Evolutionary conservation across 306 rosid genomes (phyloP), one percentile per base, ranked within the genome.

Genomic region (Canavalia gladiata): DNA sequence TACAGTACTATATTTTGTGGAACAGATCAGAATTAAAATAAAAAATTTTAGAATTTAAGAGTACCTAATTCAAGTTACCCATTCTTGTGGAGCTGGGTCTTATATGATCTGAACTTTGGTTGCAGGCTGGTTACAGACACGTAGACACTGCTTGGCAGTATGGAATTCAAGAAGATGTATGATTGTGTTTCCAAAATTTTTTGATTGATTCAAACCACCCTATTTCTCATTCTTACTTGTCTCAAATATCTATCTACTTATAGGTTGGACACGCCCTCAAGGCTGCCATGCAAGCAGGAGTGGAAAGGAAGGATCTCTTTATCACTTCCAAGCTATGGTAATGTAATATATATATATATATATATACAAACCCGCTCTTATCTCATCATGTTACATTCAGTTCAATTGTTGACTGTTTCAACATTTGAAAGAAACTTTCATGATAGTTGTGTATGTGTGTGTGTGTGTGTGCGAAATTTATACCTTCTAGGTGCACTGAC

Each of bases 81-180:
- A 34, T 43, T 56, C 33, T 45, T n/a, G 49, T 34, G 54, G 54
- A 52, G 31, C n/a, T 39, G 25, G 1, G 3, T 56, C 49, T 70
- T 0, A 50, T 2, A 72, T 80, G 73, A 58, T 72, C 37, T 39
- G 1, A 25, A 7, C 45, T 69, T 41, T 72, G 66, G 28, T 0
- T 82, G 83, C 87, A 86, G 91, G 87, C 80, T 55, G 91, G 90
- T 81, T 84, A 88, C n/a, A 86, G 91, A 64, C 91, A 90, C 81
- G 62, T 88, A 55, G 90, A 88, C 80, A 86, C 94, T 59, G 94
- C 91, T 71, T 25, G 62, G 1, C 72, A 87, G 25, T 86, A 89
- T 86, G 92, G 89, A 71, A 83, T 87, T 87, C 89, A 86, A 72
- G 84, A 90, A 82, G 91, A 83, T 78, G 92, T 81, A 81, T 29